These are phyloP conservation scores for Thermothielavioides terrestris DNA, from an alignment of 495 filamentous ascomycete genomes.

Conservation along the genomic window DNA sequence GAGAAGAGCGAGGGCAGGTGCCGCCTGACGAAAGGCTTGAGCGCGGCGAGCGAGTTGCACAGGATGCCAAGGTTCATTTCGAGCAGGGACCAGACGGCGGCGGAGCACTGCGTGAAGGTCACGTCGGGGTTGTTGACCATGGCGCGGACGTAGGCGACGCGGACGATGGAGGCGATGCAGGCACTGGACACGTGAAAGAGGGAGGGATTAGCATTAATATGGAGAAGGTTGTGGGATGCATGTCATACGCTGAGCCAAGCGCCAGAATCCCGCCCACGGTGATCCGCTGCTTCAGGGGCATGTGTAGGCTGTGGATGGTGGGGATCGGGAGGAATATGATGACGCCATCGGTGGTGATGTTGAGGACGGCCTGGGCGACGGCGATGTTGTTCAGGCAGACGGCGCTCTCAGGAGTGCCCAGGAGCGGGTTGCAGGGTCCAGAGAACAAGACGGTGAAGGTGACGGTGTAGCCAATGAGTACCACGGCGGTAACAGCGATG, in stretches of 20 bases:
- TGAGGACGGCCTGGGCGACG: conserved; percentile 30
- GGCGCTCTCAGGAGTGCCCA: neutral
- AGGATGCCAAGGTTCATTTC: conserved; percentile 33
- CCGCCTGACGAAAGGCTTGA: neutral
- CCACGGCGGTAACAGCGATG: neutral
- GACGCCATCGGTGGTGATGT: conserved; percentile 33
- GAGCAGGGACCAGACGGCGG: conserved; percentile 35
- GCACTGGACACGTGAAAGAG: conserved; percentile 2
- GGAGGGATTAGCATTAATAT: neutral
- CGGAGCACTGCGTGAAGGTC: conserved; percentile 14
- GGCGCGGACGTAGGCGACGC: conserved; percentile 14
- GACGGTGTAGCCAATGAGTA: neutral
- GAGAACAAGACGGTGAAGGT: neutral
- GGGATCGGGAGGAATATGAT: conserved; percentile 35
- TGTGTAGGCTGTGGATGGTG: conserved; percentile 24
- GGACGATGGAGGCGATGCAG: conserved; percentile 19
- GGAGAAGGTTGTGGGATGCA: neutral
- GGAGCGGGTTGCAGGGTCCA: neutral
- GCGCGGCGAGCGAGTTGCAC: conserved; percentile 9
- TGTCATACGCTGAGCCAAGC: conserved; percentile 16
- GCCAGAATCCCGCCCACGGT: conserved; percentile 12
- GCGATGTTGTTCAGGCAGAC: conserved; percentile 18
- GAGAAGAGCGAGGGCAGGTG: neutral
- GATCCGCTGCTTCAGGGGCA: conserved; percentile 11
- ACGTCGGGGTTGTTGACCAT: conserved; percentile 11